Evolutionary conservation across 345 rosid species (phyloP).

Genomic region (Euphorbia pulcherrima): DNA sequence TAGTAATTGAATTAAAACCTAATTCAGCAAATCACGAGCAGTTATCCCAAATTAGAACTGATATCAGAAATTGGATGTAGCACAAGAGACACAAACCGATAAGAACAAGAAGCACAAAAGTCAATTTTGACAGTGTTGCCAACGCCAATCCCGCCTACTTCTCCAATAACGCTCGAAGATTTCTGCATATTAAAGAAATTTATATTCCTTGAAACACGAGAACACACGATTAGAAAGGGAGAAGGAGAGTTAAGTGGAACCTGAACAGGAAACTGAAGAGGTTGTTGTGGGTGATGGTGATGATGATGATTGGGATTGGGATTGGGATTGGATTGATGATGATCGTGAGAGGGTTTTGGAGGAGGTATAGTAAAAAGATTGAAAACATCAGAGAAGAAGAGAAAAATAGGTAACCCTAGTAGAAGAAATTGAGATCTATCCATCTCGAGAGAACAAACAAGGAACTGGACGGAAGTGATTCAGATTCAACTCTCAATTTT

Average conservation of each 20-base stretch:
- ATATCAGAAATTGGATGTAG: not conserved
- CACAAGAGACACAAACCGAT: conserved; percentile 18
- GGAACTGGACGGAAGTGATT: not conserved
- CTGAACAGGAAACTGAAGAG: conserved; percentile 22
- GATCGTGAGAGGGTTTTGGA: no score
- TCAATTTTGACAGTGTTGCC: conserved; percentile 27
- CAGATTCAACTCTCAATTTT: not conserved
- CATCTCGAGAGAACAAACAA: conserved; percentile 10
- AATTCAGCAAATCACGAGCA: not conserved
- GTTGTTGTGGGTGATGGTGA: conserved; percentile 6
- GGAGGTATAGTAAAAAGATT: conserved; percentile 23
- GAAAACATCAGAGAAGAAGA: conserved; percentile 26
- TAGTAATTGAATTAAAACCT: not conserved
- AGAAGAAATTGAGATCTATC: conserved; percentile 30
- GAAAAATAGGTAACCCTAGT: conserved; percentile 27
- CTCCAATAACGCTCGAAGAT: conserved; percentile 14
- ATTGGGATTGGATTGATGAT: conserved; percentile 8
- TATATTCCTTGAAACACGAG: not conserved
- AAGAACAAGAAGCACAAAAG: conserved; percentile 38
- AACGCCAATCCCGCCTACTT: conserved; percentile 19
- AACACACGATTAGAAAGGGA: not conserved
- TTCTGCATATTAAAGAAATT: conserved; percentile 21
- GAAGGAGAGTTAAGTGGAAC: not conserved
- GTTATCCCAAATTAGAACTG: not conserved
- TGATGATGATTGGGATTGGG: conserved; percentile 8